Percentiles rank a stretch among this genome's conserved stretches.
Evolutionary conservation across 2,329 filamentous ascomycete species (phyloP).

Genomic region (Dryadomyces sulphureus): DNA sequence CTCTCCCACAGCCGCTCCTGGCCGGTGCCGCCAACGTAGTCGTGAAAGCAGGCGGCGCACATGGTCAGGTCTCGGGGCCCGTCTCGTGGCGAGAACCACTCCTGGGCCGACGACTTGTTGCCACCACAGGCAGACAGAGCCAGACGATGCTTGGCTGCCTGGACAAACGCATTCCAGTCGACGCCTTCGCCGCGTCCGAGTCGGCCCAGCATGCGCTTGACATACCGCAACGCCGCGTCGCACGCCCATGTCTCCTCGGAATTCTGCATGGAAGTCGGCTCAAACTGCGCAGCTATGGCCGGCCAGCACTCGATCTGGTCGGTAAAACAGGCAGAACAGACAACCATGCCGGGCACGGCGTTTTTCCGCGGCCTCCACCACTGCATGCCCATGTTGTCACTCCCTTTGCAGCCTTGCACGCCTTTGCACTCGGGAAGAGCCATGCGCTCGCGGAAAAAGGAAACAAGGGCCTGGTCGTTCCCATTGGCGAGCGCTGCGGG

Average conservation of each 20-base stretch:
- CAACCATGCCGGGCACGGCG: constrained; percentile 18
- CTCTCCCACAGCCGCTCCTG: constrained; percentile 10
- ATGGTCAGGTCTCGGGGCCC: constrained; percentile 16
- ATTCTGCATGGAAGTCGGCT: constrained; percentile 12
- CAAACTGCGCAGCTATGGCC: constrained; percentile 19
- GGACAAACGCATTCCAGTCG: constrained; percentile 20
- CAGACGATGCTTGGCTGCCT: constrained; percentile 14
- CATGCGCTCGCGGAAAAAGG: constrained; percentile 16
- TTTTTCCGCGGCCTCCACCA: constrained; percentile 18
- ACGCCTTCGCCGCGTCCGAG: constrained; percentile 11
- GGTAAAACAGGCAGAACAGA: constrained; percentile 25
- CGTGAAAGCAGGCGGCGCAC: constrained; percentile 23
- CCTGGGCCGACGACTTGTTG: neutral
- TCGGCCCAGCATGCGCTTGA: constrained; percentile 19
- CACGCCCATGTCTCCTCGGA: constrained; percentile 19
- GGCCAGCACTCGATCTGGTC: constrained; percentile 17
- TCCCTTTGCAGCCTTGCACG: constrained; percentile 6
- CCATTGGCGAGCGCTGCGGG: constrained; percentile 16
- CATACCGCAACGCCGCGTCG: constrained; percentile 17
- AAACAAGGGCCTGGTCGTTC: constrained; percentile 13
- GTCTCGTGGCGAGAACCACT: constrained; percentile 19
- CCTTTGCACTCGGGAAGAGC: constrained; percentile 18
- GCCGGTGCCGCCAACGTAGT: constrained; percentile 17
- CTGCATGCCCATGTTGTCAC: constrained; percentile 13
- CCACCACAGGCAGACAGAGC: constrained; percentile 4